A percentile compares a stretch with the other conserved stretches of the same genome.
Conservation (phyloP, 192 early-diverging fungal genomes). For the Helicostylum pulchrum region DNA sequence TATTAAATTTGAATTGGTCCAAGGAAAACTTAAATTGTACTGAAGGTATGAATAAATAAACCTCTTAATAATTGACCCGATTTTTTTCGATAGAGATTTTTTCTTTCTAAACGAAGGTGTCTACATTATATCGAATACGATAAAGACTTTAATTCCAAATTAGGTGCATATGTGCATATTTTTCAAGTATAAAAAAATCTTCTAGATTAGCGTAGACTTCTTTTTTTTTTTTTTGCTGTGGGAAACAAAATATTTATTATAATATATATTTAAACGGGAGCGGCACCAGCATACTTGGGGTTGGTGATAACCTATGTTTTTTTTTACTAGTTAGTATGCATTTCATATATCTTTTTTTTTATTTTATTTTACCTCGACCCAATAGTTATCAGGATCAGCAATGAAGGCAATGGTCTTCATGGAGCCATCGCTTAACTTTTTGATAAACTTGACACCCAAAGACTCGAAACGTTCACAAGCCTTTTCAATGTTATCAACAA, state of each 20-base stretch:
- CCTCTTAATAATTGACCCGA: too few relatives aligned
- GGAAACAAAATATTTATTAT: not conserved
- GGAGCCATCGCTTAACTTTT: constrained; percentile 67
- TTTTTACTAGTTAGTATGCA: not conserved
- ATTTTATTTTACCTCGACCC: constrained; percentile 63
- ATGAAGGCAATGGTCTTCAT: constrained; percentile 87
- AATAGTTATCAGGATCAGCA: constrained; percentile 82
- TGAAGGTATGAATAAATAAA: too few relatives aligned
- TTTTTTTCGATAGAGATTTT: too few relatives aligned
- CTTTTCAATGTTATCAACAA: constrained; percentile 75
- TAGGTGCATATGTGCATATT: too few relatives aligned
- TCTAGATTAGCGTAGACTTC: not conserved
- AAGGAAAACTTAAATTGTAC: too few relatives aligned
- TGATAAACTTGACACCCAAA: constrained; percentile 70
- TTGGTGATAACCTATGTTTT: constrained; percentile 10
- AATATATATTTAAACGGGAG: constrained; percentile 2
- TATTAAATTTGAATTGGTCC: too few relatives aligned
- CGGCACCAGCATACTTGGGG: not conserved
- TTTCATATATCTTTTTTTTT: not conserved
- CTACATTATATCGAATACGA: too few relatives aligned
- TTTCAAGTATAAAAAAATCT: not conserved
- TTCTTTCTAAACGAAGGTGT: too few relatives aligned
- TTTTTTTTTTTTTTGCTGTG: not conserved
- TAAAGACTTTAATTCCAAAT: too few relatives aligned
- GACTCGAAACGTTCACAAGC: constrained; percentile 74